Evolutionary conservation across 257 asterid species (phyloP).

Genomic region (Linderniella brevidens): DNA sequence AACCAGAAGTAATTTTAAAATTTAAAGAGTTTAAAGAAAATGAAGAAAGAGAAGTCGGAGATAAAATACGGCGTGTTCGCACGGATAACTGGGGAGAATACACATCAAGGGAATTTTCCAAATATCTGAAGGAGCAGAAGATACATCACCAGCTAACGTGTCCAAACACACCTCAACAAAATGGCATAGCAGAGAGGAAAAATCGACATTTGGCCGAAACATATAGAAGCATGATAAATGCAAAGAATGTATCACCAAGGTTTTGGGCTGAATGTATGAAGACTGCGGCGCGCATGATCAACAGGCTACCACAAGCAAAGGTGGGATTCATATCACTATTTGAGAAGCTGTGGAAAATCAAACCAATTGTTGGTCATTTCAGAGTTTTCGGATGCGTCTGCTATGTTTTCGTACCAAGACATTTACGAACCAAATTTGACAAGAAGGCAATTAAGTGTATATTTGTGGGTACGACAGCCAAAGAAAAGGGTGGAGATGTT

Average conservation of each 20-base stretch:
- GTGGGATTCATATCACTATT: slow-evolving; percentile 8
- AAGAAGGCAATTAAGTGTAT: slow-evolving; percentile 5
- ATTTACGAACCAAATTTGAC: slow-evolving; percentile 7
- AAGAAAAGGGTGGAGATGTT: slow-evolving; percentile 10
- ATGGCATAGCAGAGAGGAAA: slow-evolving; percentile 4
- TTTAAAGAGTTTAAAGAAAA: too few species aligned
- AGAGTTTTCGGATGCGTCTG: slow-evolving; percentile 8
- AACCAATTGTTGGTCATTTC: slow-evolving; percentile 5
- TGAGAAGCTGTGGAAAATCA: slow-evolving; percentile 9
- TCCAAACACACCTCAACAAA: slow-evolving; percentile 7
- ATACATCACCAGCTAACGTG: slow-evolving; percentile 8
- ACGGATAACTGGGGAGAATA: too few species aligned
- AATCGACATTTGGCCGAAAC: slow-evolving; percentile 3
- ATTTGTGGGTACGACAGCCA: slow-evolving; percentile 11
- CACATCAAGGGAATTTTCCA: too few species aligned
- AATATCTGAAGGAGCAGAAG: too few species aligned
- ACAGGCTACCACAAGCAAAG: slow-evolving; percentile 4
- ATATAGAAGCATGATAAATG: slow-evolving; percentile 6
- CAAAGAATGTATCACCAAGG: neutral
- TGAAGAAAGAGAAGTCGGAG: too few species aligned
- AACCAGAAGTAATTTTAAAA: too few species aligned
- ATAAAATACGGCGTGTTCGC: too few species aligned
- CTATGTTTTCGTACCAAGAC: slow-evolving; percentile 4
- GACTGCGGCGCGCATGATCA: too few species aligned
- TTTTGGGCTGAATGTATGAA: too few species aligned